Evolutionary conservation across 1,284 basidiomycete genomes (phyloP), one percentile per base, ranked within the genome.

Genomic region (Rhodotorula sp.): DNA sequence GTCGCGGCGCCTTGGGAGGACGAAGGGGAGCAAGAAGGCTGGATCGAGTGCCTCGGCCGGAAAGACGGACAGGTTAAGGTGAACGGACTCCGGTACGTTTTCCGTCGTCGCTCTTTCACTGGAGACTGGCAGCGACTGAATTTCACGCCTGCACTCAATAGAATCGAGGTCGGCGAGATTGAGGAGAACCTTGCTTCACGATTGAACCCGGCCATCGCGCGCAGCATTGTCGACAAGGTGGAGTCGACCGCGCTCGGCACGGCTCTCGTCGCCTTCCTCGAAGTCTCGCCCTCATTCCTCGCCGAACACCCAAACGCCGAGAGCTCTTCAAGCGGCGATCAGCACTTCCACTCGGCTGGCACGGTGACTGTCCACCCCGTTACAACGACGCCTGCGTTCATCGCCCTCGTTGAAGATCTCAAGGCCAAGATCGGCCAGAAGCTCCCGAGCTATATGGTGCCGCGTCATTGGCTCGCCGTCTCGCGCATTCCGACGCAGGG

Each of bases 11-110:
- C 67, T 0, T 67, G 66, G 66, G 66, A 67, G 55, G 26, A 24
- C 0, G 66, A 62, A 10, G 60, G 60, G 14, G 60, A 62, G n/a
- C 37, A 15, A 37, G 67, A 77, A 48, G 75, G 77, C 12, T 74
- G 71, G 62, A 73, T 77, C 58, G 72, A 74, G 60, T 77, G 67
- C 42, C 51, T 77, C 14, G 77, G 77, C 3, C 59, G 77, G 37
- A 74, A 69, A 44, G 77, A 77, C 49, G 70, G 71, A 24, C 75
- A 77, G 68, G 75, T 77, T 57, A 77, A 77, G 62, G 69, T 77
- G n/a, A 75, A 76, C 56, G 77, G 77, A 1, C 51, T 75, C 10
- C 58, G 73, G 72, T 71, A 29, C 42, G 69, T 53, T 10, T 0
- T 26, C 18, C 30, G 24, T 12, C 1, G 24, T 54, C 29, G 37